phyloP scores from a whole-genome alignment of 768 basidiomycete genomes.

The Agrocybe chaxingu region DNA sequence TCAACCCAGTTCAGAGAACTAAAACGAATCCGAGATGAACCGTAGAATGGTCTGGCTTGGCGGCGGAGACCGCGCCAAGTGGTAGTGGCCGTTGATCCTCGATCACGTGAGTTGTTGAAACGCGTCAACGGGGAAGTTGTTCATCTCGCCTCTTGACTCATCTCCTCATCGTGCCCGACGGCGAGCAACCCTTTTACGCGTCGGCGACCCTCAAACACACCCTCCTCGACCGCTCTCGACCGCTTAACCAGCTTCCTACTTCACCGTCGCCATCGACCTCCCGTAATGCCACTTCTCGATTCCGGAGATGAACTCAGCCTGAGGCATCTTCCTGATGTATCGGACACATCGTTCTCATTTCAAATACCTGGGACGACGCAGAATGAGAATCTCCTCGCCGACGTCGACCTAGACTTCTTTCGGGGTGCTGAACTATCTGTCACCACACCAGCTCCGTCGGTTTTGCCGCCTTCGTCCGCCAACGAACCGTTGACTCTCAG shows the following conservation, averaged over 20 bases:
- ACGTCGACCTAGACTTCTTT: conserved; percentile 48
- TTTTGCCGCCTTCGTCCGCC: conserved; percentile 15
- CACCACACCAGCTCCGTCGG: conserved; percentile 27
- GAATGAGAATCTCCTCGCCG: conserved; percentile 50
- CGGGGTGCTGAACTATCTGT: conserved; percentile 35
- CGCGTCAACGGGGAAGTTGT: conserved; percentile 4
- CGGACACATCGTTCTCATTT: conserved; percentile 50
- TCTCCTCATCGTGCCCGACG: conserved; percentile 1
- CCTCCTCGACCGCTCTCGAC: neutral
- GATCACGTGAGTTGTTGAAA: conserved; percentile 8
- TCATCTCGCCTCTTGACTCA: neutral
- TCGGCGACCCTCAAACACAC: neutral
- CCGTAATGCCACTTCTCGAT: conserved; percentile 21
- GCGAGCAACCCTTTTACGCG: neutral
- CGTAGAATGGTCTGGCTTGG: neutral
- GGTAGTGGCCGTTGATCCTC: neutral
- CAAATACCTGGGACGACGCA: conserved; percentile 46
- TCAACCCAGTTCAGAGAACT: too few species aligned
- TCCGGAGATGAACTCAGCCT: conserved; percentile 42
- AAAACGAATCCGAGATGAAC: too few species aligned
- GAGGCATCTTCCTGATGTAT: conserved; percentile 53
- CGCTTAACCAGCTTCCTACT: neutral
- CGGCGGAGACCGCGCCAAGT: neutral
- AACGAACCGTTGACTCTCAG: conserved; percentile 34
- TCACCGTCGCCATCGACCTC: conserved; percentile 7